Percentiles rank a stretch among this genome's conserved stretches.
These are phyloP conservation scores for Mortierella claussenii DNA, from an alignment of 192 early-diverging fungal genomes.

Conservation along the genomic window DNA sequence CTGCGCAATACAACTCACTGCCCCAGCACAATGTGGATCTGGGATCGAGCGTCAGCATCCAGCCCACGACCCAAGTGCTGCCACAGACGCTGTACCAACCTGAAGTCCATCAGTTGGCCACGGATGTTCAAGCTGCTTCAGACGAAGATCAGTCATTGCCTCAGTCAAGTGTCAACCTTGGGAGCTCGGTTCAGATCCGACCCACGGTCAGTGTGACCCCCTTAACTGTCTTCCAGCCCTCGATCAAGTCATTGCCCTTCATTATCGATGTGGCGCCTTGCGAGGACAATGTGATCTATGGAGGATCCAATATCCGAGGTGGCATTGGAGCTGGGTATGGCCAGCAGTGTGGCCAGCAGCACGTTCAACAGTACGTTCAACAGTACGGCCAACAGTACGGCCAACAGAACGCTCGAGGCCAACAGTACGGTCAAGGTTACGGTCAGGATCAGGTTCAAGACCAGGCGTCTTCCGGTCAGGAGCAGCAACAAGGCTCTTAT, in stretches of 20 bases:
- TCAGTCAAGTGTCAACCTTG: constrained; percentile 35
- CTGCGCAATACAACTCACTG: not conserved
- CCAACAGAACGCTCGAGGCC: too few species aligned
- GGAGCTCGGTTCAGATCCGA: constrained; percentile 15
- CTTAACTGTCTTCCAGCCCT: constrained; percentile 24
- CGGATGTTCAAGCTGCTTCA: constrained; percentile 7
- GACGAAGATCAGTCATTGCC: constrained; percentile 25
- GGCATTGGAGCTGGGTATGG: too few species aligned
- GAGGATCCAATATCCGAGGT: too few species aligned
- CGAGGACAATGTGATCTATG: not conserved
- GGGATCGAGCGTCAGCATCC: constrained; percentile 26
- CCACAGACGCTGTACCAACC: constrained; percentile 37
- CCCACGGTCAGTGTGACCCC: constrained; percentile 23
- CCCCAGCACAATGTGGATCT: constrained; percentile 27
- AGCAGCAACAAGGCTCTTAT: too few species aligned
- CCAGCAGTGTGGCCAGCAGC: too few species aligned
- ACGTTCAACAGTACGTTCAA: too few species aligned
- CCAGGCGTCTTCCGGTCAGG: too few species aligned
- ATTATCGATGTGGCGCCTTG: constrained; percentile 30
- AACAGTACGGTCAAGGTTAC: too few species aligned
- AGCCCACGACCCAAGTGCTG: constrained; percentile 24
- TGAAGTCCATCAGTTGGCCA: constrained; percentile 18
- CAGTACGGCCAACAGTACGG: too few species aligned
- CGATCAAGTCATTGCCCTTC: constrained; percentile 30
- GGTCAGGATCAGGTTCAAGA: too few species aligned